Evolutionary conservation across 108 stramenopile genomes (phyloP), one percentile per base, ranked within the genome.

Genomic region (Fragilaria crotonensis): DNA sequence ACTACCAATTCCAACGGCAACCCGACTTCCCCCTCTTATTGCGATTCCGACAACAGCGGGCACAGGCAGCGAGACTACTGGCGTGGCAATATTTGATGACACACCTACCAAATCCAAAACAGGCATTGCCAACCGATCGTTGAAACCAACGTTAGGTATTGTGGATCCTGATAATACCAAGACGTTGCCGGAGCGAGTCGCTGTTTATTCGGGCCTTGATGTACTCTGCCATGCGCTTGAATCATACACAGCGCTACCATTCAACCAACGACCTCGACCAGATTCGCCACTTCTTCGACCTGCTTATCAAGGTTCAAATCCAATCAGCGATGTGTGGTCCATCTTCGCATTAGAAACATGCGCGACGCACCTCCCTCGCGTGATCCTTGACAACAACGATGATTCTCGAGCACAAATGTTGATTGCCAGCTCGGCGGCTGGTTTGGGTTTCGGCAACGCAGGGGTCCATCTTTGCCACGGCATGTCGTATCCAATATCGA

Each of bases 41-140:
- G 73, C 77, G 36, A 72, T 82, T 48, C 80, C 80, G 2, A 82
- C 80, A 2, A 82, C 80, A 9, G 77, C 80, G 0, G 80, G 80
- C n/a, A 82, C 80, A 7, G 80, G 80, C 0, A 66, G 63, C 36
- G 80, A 82, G 54, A 77, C 77, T 1, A 81, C 80, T 19, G 73
- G 76, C 23, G 70, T 78, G 7, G 70, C 77, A 22, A 82, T 82
- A 45, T 77, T 82, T 63, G 73, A 77, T 46, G 80, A 82, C 26
- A 54, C 71, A 1, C 59, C 71, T 1, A 76, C 80, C 21, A 68
- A 72, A 54, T 58, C 56, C 28, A 82, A 82, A 63, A 82, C 76
- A 17, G 76, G 76, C 20, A 72, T 77, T 32, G 75, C 72, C 21
- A 65, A 71, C 47, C 73, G 76, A 28, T 49, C 56, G 30, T 56